Percentiles rank a stretch among this genome's conserved stretches.
Conservation (phyloP, 345 rosid genomes). For the Leavenworthia alabamica region DNA sequence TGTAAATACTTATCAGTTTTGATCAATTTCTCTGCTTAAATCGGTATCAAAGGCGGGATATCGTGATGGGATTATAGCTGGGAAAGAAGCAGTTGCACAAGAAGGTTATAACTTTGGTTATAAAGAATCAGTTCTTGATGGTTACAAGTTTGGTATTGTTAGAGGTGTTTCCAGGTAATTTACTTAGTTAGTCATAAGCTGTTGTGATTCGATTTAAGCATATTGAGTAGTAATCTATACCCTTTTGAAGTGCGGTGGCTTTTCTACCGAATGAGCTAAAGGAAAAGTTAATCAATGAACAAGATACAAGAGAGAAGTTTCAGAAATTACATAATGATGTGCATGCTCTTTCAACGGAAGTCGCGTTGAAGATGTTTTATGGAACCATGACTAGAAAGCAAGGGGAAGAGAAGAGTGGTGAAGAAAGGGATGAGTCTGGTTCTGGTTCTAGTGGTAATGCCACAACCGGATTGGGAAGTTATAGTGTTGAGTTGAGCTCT, state of each 20-base stretch:
- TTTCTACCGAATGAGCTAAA: slow-evolving; percentile 52
- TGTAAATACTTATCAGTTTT: not conserved
- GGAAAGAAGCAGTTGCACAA: slow-evolving; percentile 68
- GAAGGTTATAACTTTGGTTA: slow-evolving; percentile 76
- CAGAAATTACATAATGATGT: slow-evolving; percentile 41
- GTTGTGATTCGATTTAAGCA: not conserved
- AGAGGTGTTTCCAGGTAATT: slow-evolving; percentile 79
- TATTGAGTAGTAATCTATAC: not conserved
- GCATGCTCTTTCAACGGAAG: slow-evolving; percentile 42
- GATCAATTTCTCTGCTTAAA: not conserved
- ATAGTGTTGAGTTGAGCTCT: slow-evolving; percentile 41
- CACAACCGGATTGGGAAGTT: slow-evolving; percentile 27
- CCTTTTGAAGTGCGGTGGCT: slow-evolving; percentile 44
- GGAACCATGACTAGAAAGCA: slow-evolving; percentile 31
- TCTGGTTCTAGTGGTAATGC: not conserved
- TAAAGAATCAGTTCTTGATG: slow-evolving; percentile 52
- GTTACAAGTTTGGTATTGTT: slow-evolving; percentile 67
- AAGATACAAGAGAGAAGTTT: slow-evolving; percentile 41
- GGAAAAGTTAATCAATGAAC: slow-evolving; percentile 41
- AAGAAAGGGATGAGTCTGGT: slow-evolving; percentile 18
- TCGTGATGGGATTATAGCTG: slow-evolving; percentile 72
- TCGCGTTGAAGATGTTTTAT: slow-evolving; percentile 46
- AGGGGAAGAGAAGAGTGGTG: slow-evolving; percentile 26
- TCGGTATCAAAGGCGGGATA: slow-evolving; percentile 51
- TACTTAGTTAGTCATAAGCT: not conserved